These are phyloP conservation scores for Lecanosticta acicola DNA, from an alignment of 2,329 filamentous ascomycete species.

Conservation along the genomic window DNA sequence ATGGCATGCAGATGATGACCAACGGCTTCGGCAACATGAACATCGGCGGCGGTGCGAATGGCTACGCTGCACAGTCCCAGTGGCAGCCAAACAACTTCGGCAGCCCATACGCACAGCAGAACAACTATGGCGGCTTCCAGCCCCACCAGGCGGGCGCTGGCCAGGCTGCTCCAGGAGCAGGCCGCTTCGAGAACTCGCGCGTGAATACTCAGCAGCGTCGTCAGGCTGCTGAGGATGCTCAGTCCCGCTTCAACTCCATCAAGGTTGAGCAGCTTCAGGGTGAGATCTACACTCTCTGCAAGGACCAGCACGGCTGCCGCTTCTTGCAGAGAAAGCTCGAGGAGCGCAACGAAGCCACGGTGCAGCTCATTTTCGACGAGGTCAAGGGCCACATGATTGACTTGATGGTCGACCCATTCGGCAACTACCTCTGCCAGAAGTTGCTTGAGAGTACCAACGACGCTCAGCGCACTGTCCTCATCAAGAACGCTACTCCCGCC, in stretches of 20 bases:
- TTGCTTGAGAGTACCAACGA: constrained; percentile 91
- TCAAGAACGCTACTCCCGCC: constrained; percentile 79
- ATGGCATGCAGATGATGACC: constrained; percentile 58
- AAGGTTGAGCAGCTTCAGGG: constrained; percentile 74
- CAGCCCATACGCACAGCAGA: constrained; percentile 11
- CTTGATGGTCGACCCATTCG: constrained; percentile 97
- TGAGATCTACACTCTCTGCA: constrained; percentile 85
- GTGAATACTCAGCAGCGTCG: constrained; percentile 67
- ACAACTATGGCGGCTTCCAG: constrained; percentile 47
- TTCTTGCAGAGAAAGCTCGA: constrained; percentile 97
- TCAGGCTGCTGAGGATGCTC: constrained; percentile 66
- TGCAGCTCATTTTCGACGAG: constrained; percentile 91
- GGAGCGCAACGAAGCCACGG: constrained; percentile 73
- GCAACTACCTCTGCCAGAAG: constrained; percentile 99
- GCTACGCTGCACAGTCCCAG: constrained; percentile 38
- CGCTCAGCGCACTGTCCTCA: constrained; percentile 86
- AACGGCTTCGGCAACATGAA: constrained; percentile 64
- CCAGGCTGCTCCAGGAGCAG: constrained; percentile 25
- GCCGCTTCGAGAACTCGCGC: constrained; percentile 62
- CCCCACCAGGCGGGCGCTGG: constrained; percentile 43
- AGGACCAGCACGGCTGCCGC: constrained; percentile 95
- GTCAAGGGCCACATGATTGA: constrained; percentile 91
- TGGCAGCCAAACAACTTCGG: constrained; percentile 20
- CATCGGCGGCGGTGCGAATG: constrained; percentile 37
- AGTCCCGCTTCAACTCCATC: constrained; percentile 72